A percentile compares a stretch with the other conserved stretches of the same genome.
Conservation (phyloP, 2,329 filamentous ascomycete genomes). For the Diaporthe longicolla region DNA sequence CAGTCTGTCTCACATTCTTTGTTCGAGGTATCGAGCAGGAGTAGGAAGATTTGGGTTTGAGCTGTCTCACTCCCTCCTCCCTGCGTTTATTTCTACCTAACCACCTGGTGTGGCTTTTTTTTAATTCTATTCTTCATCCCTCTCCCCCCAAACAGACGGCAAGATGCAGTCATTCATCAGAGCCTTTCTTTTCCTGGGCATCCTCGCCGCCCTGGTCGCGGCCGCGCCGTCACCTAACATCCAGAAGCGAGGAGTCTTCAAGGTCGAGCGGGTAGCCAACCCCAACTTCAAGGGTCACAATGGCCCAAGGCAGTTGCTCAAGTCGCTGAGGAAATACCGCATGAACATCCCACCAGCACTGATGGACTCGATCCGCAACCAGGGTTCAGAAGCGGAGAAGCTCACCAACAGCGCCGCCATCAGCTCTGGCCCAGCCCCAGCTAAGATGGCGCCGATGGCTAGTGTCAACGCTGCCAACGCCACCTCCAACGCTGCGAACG, state of each 20-base stretch:
- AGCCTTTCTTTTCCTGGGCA: constrained; percentile 58
- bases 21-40: constrained; percentile 39
- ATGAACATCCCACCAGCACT: constrained; percentile 63
- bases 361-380: constrained; percentile 53
- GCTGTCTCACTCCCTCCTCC: constrained; percentile 32
- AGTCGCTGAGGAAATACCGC: constrained; percentile 78
- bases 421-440: constrained; percentile 15
- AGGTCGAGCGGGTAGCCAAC: constrained; percentile 70
- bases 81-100: constrained; percentile 29
- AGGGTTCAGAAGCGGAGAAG: constrained; percentile 43
- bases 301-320: constrained; percentile 73
- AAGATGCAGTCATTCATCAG: constrained; percentile 48
- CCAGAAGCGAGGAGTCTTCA: constrained; percentile 70
- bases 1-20: constrained; percentile 32
- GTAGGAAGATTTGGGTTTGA: constrained; percentile 38
- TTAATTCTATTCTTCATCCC: constrained; percentile 36
- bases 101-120: constrained; percentile 49
- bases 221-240: constrained; percentile 58
- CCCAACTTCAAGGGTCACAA: constrained; percentile 67
- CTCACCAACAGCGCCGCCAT: constrained; percentile 33
- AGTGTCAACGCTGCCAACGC: constrained; percentile 46
- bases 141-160: not conserved
- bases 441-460: constrained; percentile 18
- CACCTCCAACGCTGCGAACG: constrained; percentile 32
- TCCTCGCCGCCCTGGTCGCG: constrained; percentile 62